Percentiles rank a stretch among this genome's conserved stretches.
Conservation (phyloP, 345 rosid species). For the Melaleuca quinquenervia region DNA sequence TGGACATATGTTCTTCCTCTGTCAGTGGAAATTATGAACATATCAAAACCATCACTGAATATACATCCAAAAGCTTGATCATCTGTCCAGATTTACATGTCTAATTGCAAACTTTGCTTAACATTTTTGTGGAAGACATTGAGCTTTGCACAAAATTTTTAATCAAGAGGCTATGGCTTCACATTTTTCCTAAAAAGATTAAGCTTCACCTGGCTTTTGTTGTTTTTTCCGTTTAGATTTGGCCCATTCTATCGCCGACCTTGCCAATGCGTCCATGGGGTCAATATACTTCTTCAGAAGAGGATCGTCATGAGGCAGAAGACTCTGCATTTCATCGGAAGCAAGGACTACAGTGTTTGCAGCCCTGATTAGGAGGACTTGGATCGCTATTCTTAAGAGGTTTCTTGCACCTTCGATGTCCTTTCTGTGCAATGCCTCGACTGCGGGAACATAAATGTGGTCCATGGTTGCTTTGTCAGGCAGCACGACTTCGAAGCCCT, state of each 20-base stretch:
- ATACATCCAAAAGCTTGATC: neutral
- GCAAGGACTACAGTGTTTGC: conserved; percentile 29
- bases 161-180: too few species aligned
- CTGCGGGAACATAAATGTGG: conserved; percentile 26
- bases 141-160: neutral
- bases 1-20: neutral
- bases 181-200: neutral
- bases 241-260: conserved; percentile 27
- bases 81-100: neutral
- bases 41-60: neutral
- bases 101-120: neutral
- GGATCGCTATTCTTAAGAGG: conserved; percentile 36
- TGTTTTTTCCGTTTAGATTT: neutral
- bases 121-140: neutral
- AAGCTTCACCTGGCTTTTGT: neutral
- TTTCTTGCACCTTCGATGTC: conserved; percentile 38
- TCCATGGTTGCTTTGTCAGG: conserved; percentile 44
- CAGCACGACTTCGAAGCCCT: conserved; percentile 43
- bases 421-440: conserved; percentile 24
- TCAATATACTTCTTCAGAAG: conserved; percentile 35
- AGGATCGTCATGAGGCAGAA: conserved; percentile 35
- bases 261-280: conserved; percentile 35
- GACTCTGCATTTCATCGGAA: conserved; percentile 22
- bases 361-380: conserved; percentile 36
- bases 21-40: neutral